Base-by-base conservation (phyloP, 805 yeast genomes). In the Yarrowia divulgata region DNA sequence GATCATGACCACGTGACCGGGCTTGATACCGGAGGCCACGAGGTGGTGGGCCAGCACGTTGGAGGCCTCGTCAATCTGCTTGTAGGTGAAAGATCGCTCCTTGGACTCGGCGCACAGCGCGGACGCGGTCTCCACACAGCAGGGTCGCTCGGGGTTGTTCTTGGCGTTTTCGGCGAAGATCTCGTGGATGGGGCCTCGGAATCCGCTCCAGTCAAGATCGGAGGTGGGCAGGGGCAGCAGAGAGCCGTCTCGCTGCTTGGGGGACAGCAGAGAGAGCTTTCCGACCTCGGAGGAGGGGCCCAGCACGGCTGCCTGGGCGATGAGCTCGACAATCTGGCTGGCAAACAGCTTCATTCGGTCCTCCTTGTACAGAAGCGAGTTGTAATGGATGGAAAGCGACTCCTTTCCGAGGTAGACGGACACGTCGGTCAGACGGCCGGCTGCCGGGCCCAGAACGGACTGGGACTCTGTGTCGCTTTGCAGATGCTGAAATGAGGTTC, bases 1-100 rank as follows among this genome's bases (percentile, higher is more conserved):
- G 73, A 96, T 93, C 97, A 93, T 93, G 18, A 95, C 98, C 18
- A 95, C 92, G 78, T 95, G 98, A 69, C 98, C 99, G 75, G 90
- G 84, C 72, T 86, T 82, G 74, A 95, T 89, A 14, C 98, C 98
- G 7, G 89, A 86, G 34, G 85, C 80, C 70, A 91, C 88, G 74
- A 95, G 84, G 75, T 91, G 90, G 79, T 95, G 94, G 43, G 97
- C 98, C 18, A 95, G 93, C 37, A 93, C 85, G 75, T 96, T 95
- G 14, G 98, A 92, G 1, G 98, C 94, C 78, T 91, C 90, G 78
- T 95, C 88, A 75, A 95, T 94, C 77, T 94, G 97, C 74, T 82
- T 83, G 78, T 95, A 95, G 43, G 90, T 87, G 82, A 94, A 95
- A 18, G 85, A 80, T 72, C 98, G 86, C 62, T 92, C 85, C 73